phyloP scores from a whole-genome alignment of 2,329 filamentous ascomycete species.

The Colletotrichum kahawae region DNA sequence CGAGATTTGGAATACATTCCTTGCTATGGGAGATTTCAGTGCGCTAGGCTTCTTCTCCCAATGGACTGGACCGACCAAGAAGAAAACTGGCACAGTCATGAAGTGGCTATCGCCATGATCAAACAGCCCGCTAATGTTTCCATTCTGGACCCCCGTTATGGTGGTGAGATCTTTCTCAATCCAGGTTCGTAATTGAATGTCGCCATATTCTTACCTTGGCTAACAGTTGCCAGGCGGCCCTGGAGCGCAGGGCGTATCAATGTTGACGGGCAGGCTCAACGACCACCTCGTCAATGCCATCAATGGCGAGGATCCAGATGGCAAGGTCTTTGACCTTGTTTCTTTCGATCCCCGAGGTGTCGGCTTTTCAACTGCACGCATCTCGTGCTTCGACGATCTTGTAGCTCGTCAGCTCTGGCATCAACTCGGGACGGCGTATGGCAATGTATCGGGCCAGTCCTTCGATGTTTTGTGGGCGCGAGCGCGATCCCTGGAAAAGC shows the following conservation, averaged over 20 bases:
- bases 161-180: slow-evolving; percentile 46
- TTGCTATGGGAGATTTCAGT: slow-evolving; percentile 43
- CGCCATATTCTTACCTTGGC: too few species aligned
- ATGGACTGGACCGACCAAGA: slow-evolving; percentile 40
- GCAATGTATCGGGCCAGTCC: background rate
- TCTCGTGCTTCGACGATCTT: background rate
- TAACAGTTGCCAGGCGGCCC: background rate
- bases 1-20: slow-evolving; percentile 38
- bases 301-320: slow-evolving; percentile 19
- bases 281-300: background rate
- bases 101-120: slow-evolving; percentile 43
- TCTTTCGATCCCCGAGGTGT: slow-evolving; percentile 54
- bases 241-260: background rate
- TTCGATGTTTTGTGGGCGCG: background rate
- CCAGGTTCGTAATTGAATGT: slow-evolving; percentile 32
- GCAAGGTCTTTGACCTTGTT: slow-evolving; percentile 50
- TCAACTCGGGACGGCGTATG: background rate
- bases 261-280: background rate
- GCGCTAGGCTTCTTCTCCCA: slow-evolving; percentile 46
- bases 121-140: slow-evolving; percentile 43
- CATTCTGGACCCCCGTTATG: slow-evolving; percentile 39
- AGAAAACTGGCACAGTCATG: slow-evolving; percentile 27
- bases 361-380: background rate
- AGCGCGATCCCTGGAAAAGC: background rate
- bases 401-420: background rate